Evolutionary conservation across 352 stramenopile genomes (phyloP).

Genomic region (Achlya hypogyna): DNA sequence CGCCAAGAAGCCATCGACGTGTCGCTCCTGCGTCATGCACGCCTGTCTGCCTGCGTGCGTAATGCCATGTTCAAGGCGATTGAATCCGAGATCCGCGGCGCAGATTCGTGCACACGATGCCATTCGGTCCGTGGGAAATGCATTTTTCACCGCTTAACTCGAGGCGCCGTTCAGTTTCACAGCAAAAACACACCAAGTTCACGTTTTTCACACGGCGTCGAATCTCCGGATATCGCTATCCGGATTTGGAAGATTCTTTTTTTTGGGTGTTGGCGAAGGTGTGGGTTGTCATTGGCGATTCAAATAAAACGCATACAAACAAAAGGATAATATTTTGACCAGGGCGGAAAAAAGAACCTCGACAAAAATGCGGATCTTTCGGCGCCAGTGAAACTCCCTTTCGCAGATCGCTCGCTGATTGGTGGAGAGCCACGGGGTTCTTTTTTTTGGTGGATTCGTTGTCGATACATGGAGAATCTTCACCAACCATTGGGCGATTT

Average conservation of each 20-base stretch:
- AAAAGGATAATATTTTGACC: no score
- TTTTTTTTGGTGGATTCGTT: slow-evolving; percentile 20
- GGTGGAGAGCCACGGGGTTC: not conserved
- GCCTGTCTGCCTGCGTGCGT: no score
- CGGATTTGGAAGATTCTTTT: not conserved
- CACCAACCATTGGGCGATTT: not conserved
- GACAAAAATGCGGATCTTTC: not conserved
- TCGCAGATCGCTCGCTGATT: not conserved
- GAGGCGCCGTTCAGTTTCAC: no score
- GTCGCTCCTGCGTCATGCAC: no score
- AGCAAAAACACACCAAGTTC: not conserved
- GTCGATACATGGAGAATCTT: slow-evolving; percentile 4
- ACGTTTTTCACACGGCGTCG: not conserved
- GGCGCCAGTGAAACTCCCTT: not conserved
- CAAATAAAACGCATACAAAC: no score
- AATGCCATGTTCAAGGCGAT: not conserved
- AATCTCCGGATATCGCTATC: not conserved
- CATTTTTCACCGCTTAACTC: not conserved
- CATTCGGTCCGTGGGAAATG: not conserved
- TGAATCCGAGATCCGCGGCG: not conserved
- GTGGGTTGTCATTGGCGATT: not conserved
- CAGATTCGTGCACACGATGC: not conserved
- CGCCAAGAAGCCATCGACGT: no score
- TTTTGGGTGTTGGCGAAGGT: no score
- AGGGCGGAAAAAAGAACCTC: not conserved